Evolutionary conservation across 495 filamentous ascomycete species (phyloP), one percentile per base, ranked within the genome.

Genomic region (Haplographium delicatum): DNA sequence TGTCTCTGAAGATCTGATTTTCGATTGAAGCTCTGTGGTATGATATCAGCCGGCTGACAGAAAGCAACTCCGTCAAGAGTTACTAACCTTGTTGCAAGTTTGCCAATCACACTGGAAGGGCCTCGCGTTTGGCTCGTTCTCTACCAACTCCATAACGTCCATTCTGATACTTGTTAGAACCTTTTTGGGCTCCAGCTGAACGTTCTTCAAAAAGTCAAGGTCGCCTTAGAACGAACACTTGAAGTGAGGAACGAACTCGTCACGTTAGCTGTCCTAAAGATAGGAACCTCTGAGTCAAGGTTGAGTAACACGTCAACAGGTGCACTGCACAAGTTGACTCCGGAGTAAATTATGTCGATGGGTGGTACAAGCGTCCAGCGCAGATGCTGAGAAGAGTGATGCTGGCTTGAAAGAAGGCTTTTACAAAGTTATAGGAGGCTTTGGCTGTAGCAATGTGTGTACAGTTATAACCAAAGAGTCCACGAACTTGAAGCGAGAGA

Each of bases 1-100:
- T 95, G 89, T 61, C 89, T 78, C 65, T 88, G 85, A 44, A 95
- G 76, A 69, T 95, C 89, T 7, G 89, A 95, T 65, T 93, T 95
- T 69, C 89, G 82, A 75, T 91, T 93, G 78, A 95, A 95, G 52
- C 85, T 87, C 88, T 94, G 51, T 51, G 33, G 10, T 18, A 27
- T 5, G 19, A 24, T 51, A 26, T 53, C 40, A 44, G 41, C 30
- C 25, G 28, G 39, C 19, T 38, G 30, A 40, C 26, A 22, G 35
- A 13, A 44, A 24, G n/a, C 4, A 16, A 16, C n/a, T 24, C 4
- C 23, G 7, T 24, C 23, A 15, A 30, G 1, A 13, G 13, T 39
- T 28, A 18, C 74, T 26, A 57, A 80, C 76, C 67, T 80, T 80
- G 40, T 56, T 66, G 54, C 76, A 80, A 35, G 53, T 51, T 54